Evolutionary conservation across 768 basidiomycete species (phyloP), one percentile per base, ranked within the genome.

Genomic region (Suillus subalutaceus): DNA sequence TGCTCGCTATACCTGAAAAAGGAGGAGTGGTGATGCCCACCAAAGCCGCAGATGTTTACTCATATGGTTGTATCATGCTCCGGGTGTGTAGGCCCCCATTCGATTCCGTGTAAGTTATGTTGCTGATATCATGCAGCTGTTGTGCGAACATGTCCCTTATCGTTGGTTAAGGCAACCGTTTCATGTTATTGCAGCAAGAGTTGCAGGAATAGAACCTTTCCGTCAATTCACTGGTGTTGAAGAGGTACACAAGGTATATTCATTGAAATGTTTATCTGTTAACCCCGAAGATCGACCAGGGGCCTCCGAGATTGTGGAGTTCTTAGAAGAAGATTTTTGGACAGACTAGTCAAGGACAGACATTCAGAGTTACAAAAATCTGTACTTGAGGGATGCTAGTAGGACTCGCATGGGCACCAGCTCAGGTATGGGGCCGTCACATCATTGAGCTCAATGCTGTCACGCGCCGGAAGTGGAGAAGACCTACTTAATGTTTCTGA

Each of bases 1-100:
- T 82, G 52, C 60, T 75, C 35, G 67, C 58, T 64, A 40, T 30
- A 67, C 48, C 63, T 59, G 68, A 40, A 61, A 67, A 38, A 69
- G 66, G 57, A 30, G 66, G 60, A 23, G 65, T 35, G 55, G 13
- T n/a, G 5, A n/a, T n/a, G 20, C 35, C 70, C 10, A 79, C 79
- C 15, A 48, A 32, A 57, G 68, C 66, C 26, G 71, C 76, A 1
- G 80, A 80, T 68, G 64, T 75, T 16, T 81, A 78, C 8, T 83
- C 82, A 0, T 81, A 79, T 66, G 82, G 82, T 7, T 79, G 80
- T 66, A 77, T 82, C 26, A 70, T 71, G 41, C 44, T 64, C 7
- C 66, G 64, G 66, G 63, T 58, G 80, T 38, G 37, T 60, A 7
- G 30, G 78, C 71, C 74, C 82, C 18, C 79, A 81, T 48, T n/a